Base-by-base conservation (phyloP, 2,329 filamentous ascomycete species). In the Rhynchosporium secalis region DNA sequence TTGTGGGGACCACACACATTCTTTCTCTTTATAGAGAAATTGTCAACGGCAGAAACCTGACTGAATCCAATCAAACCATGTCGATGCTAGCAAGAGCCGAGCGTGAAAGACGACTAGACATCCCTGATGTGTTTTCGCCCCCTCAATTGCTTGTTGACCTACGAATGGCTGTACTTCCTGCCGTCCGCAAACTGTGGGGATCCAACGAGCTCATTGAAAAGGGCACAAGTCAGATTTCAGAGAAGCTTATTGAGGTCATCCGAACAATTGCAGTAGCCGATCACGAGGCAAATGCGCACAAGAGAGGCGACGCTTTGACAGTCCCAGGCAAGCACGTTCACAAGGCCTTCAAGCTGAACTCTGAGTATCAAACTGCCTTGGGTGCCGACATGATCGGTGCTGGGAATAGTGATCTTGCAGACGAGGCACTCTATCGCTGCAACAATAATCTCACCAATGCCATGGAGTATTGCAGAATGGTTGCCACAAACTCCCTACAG, bases 141-240 rank as follows among this genome's bases (percentile, higher is more conserved):
- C 80, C 85, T 1, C 94, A 97, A 70, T 89, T 98, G 60, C 79
- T 97, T 13, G 86, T 98, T 5, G 94, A 98, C 74, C 77, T 98
- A 47, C 88, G 95, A 47, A 86, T 90, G 76, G 85, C 87, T 31
- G 85, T 97, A 31, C 78, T 97, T 13, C 91, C 92, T 0, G 85
- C 89, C 51, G 83, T 95, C 46, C 83, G 84, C 61, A 83, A 87
- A 52, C 83, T 98, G 33, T 99, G 95, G 96, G 87, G 91, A 68
- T 96, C 92, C 0, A 36, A 36, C 33, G 80, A 86, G 31, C 85
- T 96, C 54, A 85, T 95, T 20, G 92, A 96, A 69, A 93, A 91
- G 70, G 85, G 92, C 0, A 87, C 90, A 3, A 88, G 87, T 29
- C 83, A 86, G 28, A 89, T 93, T 47, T 85, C 95, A 20, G 90